Evolutionary conservation across 768 basidiomycete species (phyloP).

Genomic region (Leucocoprinus birnbaumii): DNA sequence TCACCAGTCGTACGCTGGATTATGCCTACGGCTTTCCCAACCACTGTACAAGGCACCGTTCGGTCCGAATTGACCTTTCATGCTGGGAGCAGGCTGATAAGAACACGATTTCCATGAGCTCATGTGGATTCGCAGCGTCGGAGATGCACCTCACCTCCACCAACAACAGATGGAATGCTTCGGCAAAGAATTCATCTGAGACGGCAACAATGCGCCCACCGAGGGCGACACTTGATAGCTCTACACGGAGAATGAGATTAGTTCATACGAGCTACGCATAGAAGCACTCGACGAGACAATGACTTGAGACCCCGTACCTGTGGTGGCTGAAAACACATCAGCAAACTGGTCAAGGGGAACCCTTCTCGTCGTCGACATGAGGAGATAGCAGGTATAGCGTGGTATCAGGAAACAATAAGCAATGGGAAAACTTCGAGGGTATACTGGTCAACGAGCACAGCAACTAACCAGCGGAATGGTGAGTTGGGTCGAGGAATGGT

Average conservation of each 20-base stretch:
- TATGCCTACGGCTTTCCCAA: conserved; percentile 93
- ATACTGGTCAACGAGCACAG: too few relatives aligned
- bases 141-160: conserved; percentile 58
- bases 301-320: conserved; percentile 36
- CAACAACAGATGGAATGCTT: conserved; percentile 77
- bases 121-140: background rate
- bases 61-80: conserved; percentile 97
- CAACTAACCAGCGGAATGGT: too few relatives aligned
- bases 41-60: conserved; percentile 93
- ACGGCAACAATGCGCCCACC: conserved; percentile 73
- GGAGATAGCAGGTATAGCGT: background rate
- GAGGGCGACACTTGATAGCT: conserved; percentile 84
- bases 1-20: conserved; percentile 86
- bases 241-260: conserved; percentile 34
- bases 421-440: background rate
- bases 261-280: background rate
- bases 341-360: conserved; percentile 46
- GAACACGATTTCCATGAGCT: conserved; percentile 4
- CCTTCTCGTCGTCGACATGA: conserved; percentile 41
- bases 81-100: conserved; percentile 72
- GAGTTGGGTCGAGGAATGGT: too few relatives aligned
- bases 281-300: background rate
- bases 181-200: conserved; percentile 97
- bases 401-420: background rate
- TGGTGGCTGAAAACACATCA: conserved; percentile 43